phyloP scores from a whole-genome alignment of 306 rosid species.

The Sicyos baderoa region DNA sequence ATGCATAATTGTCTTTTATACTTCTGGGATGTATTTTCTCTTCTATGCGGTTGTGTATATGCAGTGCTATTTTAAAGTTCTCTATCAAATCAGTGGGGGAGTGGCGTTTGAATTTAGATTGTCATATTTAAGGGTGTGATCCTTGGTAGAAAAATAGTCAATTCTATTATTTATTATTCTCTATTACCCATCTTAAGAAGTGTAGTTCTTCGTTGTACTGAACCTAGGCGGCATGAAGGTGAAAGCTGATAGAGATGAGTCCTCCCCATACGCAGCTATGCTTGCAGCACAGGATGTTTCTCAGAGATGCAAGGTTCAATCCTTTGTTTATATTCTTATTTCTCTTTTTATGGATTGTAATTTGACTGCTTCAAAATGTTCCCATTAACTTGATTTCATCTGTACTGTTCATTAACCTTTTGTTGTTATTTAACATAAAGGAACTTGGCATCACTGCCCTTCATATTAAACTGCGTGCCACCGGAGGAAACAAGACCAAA shows the following conservation, averaged over 20 bases:
- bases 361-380: no score
- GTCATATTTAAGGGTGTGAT: neutral
- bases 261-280: constrained; percentile 68
- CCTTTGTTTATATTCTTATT: neutral
- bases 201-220: neutral
- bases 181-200: no score
- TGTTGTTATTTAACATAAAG: no score
- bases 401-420: no score
- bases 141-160: no score
- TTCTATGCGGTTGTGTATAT: no score
- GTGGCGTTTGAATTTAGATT: no score
- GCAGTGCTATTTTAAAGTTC: no score
- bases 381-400: no score
- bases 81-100: no score
- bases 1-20: neutral
- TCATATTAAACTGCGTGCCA: constrained; percentile 62
- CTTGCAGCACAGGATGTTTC: constrained; percentile 72
- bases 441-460: constrained; percentile 65
- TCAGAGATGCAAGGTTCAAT: constrained; percentile 48
- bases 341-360: neutral
- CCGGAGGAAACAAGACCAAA: constrained; percentile 69
- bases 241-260: constrained; percentile 59
- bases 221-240: constrained; percentile 62
- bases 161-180: no score
- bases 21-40: no score